A percentile compares a stretch with the other conserved stretches of the same genome.
Evolutionary conservation across 2,329 filamentous ascomycete genomes (phyloP).

Genomic region (Paecilomyces sp.): DNA sequence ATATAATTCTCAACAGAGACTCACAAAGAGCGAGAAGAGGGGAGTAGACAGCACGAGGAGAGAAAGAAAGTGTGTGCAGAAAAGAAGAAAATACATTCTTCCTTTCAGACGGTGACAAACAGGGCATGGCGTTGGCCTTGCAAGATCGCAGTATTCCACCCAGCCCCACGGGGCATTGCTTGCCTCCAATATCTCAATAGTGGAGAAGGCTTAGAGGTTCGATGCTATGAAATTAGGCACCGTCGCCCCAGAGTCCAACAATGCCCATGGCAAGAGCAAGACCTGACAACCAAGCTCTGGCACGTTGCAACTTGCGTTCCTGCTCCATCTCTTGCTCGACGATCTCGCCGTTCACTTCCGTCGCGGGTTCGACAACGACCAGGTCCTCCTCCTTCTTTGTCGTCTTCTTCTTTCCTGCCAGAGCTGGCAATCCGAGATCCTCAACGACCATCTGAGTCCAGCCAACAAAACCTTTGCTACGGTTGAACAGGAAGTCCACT

Average conservation of each 20-base stretch:
- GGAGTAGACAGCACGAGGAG: not conserved
- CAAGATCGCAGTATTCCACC: not conserved
- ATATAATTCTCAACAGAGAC: not conserved
- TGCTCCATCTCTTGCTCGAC: constrained; percentile 37
- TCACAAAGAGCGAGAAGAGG: not conserved
- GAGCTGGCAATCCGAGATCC: constrained; percentile 31
- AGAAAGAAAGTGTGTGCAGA: not conserved
- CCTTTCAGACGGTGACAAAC: not conserved
- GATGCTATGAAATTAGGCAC: constrained; percentile 15
- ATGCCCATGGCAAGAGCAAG: constrained; percentile 39
- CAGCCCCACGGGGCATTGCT: not conserved
- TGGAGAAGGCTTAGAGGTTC: not conserved
- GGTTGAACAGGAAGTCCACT: constrained; percentile 68
- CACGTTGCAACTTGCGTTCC: constrained; percentile 32
- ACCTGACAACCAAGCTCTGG: constrained; percentile 32
- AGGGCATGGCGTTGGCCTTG: not conserved
- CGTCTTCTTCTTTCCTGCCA: constrained; percentile 6
- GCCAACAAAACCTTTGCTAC: constrained; percentile 46
- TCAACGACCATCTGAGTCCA: constrained; percentile 30
- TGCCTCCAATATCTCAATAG: not conserved
- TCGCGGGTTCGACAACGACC: constrained; percentile 30
- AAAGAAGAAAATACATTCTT: not conserved
- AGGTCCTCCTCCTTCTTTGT: constrained; percentile 30
- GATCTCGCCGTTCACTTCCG: constrained; percentile 39
- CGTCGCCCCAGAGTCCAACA: constrained; percentile 44